Evolutionary conservation across 805 yeast genomes (phyloP), one percentile per base, ranked within the genome.

Genomic region (Candida multigemmis): DNA sequence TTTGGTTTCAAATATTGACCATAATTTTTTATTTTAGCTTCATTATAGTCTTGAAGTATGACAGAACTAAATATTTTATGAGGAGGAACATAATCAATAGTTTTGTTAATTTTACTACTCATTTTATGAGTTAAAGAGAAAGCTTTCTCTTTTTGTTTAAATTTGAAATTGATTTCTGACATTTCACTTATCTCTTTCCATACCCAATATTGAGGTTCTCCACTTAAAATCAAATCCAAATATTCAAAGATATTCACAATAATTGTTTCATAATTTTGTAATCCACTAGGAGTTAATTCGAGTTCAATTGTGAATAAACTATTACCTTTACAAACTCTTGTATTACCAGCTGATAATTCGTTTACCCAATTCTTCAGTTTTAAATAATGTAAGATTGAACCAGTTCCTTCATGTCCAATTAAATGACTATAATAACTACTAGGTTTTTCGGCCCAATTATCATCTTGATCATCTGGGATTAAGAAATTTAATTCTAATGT

Each of bases 391-490:
- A 85, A 61, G 12, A 89, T 50, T 2, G 96, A 85, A 2, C 97
- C 97, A 25, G 77, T 66, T 25, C 91, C 82, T 56, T 89, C 98
- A 51, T 89, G 97, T 21, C 97, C 97, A 25, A 89, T 57, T 28
- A 91, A 60, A 50, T 91, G 96, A 12, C 87, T 72, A 38, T 60
- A 68, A 51, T 85, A 81, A 30, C 67, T 71, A 5, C 71, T 65
- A 0, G 96, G 94, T 39, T 74, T 74, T 14, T 68, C 65, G 28
- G 69, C 68, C 82, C 87, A 82, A 13, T 49, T 35, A 26, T 57
- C 50, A 14, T 68, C 69, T 27, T 71, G 69, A 37, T 77, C 77
- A 44, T 82, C 86, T 3, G 96, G 96, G 8, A 82, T 71, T 27
- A 69, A 61, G 52, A 91, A 91, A 2, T 71, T 50, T 9, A 91